These are phyloP conservation scores for Comarum palustre DNA, from an alignment of 306 rosid species.

Conservation along the genomic window DNA sequence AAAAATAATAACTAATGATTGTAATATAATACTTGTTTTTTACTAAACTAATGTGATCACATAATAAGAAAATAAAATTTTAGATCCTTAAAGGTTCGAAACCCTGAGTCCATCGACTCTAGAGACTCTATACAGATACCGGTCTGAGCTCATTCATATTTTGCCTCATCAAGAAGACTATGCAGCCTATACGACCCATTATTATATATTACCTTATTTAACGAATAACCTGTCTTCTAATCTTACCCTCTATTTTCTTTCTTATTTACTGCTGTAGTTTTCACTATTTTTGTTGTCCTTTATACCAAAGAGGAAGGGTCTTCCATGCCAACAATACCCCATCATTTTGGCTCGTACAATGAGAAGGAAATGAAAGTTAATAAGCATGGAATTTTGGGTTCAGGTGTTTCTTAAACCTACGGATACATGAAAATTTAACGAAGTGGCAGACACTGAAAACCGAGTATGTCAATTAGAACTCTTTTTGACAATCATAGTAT, in stretches of 20 bases:
- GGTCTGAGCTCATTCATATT: constrained; percentile 54
- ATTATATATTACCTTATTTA: constrained; percentile 4
- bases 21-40: no score
- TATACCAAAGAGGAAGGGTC: background rate
- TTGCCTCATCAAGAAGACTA: constrained; percentile 27
- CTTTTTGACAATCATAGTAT: no score
- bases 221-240: constrained; percentile 14
- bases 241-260: background rate
- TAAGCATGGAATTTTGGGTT: background rate
- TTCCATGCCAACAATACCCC: background rate
- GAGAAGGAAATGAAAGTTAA: background rate
- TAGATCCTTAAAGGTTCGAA: no score
- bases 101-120: no score
- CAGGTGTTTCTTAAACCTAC: background rate
- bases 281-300: constrained; percentile 13
- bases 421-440: no score
- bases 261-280: background rate
- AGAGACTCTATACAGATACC: no score
- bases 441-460: no score
- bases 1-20: no score
- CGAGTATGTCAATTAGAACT: no score
- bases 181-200: background rate
- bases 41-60: no score
- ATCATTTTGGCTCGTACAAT: background rate
- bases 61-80: no score